phyloP scores from a whole-genome alignment of 495 filamentous ascomycete genomes.

The Penicillium daleae region DNA sequence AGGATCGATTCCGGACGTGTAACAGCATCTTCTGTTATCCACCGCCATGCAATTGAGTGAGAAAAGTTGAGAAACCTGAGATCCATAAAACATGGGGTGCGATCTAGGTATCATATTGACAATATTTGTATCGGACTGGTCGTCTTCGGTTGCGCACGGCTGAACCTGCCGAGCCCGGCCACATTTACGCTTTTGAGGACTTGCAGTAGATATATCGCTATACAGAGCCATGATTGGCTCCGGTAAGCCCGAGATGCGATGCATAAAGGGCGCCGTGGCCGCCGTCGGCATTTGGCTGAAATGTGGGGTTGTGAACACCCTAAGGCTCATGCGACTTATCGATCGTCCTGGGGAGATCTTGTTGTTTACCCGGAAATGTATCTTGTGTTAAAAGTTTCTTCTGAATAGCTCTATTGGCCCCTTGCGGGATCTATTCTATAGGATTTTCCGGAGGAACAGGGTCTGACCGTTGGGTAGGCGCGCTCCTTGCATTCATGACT shows the following conservation, averaged over 20 bases:
- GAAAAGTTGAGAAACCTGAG: not conserved
- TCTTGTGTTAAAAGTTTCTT: not conserved
- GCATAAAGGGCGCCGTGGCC: not conserved
- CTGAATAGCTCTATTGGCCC: not conserved
- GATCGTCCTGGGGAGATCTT: not conserved
- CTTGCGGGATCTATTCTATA: not conserved
- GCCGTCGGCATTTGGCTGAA: not conserved
- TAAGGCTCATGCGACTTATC: not conserved
- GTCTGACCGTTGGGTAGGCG: not conserved
- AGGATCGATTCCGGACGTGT: not conserved
- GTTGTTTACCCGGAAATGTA: not conserved
- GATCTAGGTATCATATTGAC: conserved; percentile 4
- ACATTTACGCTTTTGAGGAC: not conserved
- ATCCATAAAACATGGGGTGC: not conserved
- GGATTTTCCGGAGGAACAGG: not conserved
- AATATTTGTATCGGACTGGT: not conserved
- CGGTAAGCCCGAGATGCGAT: not conserved
- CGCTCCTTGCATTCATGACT: not conserved
- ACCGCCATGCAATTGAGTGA: not conserved
- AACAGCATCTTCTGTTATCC: not conserved
- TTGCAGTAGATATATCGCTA: not conserved
- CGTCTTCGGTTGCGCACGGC: conserved; percentile 2
- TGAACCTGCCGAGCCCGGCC: not conserved
- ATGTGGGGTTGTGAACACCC: not conserved
- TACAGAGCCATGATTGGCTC: not conserved